These are phyloP conservation scores for Pseudogymnoascus sp. DNA, from an alignment of 2,329 filamentous ascomycete genomes.

Conservation along the genomic window DNA sequence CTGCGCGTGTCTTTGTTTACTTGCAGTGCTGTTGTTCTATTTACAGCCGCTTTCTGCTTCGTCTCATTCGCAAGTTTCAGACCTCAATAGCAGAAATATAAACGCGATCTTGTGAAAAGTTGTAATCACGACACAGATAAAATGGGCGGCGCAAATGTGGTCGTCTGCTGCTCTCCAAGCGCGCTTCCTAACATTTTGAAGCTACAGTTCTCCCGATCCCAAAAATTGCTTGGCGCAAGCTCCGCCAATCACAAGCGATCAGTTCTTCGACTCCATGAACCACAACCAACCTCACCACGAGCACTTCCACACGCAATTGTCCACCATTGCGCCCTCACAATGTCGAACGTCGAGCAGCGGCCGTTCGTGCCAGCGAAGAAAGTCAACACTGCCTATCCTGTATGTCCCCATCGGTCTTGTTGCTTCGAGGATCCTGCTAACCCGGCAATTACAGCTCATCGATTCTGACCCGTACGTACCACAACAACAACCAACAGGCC, in stretches of 20 bases:
- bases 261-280: constrained; percentile 11
- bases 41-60: background rate
- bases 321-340: constrained; percentile 24
- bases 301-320: constrained; percentile 9
- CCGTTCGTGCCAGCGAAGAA: constrained; percentile 68
- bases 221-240: constrained; percentile 9
- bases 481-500: constrained; percentile 13
- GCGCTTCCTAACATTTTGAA: constrained; percentile 9
- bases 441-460: constrained; percentile 67
- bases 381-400: constrained; percentile 77
- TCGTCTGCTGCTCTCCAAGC: background rate
- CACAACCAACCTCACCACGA: background rate
- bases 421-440: constrained; percentile 21
- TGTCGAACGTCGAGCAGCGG: constrained; percentile 31
- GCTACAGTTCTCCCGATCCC: constrained; percentile 8
- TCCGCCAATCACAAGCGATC: constrained; percentile 7
- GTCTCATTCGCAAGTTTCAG: background rate
- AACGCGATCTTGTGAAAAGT: background rate
- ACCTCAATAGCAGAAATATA: background rate
- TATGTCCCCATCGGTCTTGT: constrained; percentile 41
- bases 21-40: background rate
- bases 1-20: constrained; percentile 8
- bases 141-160: background rate
- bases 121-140: background rate
- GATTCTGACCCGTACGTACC: constrained; percentile 90